These are phyloP conservation scores for Fusarium tricinctum DNA, from an alignment of 2,329 filamentous ascomycete genomes.

Conservation along the genomic window DNA sequence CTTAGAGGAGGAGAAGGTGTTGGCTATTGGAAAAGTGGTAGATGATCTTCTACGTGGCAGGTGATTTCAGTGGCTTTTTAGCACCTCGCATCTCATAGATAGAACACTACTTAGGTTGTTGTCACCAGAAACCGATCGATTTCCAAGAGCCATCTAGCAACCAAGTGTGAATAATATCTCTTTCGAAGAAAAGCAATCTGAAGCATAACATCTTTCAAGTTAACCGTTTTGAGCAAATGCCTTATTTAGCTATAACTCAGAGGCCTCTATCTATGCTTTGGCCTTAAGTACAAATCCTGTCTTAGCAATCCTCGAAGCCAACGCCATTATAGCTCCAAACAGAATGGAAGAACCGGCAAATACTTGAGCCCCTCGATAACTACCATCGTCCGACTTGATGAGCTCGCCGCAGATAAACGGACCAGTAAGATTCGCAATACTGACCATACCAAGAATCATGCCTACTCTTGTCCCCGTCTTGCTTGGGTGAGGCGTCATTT, in stretches of 20 bases:
- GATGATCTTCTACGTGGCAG: conserved; percentile 12
- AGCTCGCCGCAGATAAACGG: conserved; percentile 48
- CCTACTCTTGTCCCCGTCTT: conserved; percentile 54
- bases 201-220: too few species aligned
- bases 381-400: conserved; percentile 35
- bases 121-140: neutral
- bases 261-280: conserved; percentile 24
- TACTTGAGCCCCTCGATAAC: conserved; percentile 46
- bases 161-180: too few species aligned
- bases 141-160: too few species aligned
- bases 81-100: neutral
- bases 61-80: neutral
- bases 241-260: too few species aligned
- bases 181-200: too few species aligned
- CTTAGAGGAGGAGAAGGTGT: conserved; percentile 37
- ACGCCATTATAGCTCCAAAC: conserved; percentile 41
- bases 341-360: conserved; percentile 45
- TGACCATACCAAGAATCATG: conserved; percentile 54
- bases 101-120: neutral
- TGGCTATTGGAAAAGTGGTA: conserved; percentile 26
- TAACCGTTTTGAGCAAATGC: too few species aligned
- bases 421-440: conserved; percentile 50
- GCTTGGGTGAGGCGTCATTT: conserved; percentile 53
- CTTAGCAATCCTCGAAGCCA: conserved; percentile 37
- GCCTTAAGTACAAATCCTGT: conserved; percentile 23